Evolutionary conservation across 2,329 filamentous ascomycete genomes (phyloP).

Genomic region (Calonectria pseudoreteaudii): DNA sequence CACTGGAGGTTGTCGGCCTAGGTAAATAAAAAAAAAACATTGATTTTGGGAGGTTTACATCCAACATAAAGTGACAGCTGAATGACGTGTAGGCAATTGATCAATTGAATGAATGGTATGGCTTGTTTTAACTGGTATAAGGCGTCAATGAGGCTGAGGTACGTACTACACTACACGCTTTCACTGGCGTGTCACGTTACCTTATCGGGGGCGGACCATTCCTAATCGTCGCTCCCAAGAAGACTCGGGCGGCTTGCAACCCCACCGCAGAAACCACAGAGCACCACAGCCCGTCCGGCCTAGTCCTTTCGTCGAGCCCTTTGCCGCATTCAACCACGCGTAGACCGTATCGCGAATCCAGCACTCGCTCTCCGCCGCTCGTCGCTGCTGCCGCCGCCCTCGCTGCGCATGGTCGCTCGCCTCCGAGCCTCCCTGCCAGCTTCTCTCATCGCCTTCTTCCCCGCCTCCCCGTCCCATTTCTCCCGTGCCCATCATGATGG

Average conservation of each 20-base stretch:
- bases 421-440: conserved; percentile 38
- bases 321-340: neutral
- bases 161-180: conserved; percentile 19
- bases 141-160: conserved; percentile 9
- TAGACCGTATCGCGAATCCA: conserved; percentile 5
- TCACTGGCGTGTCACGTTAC: conserved; percentile 40
- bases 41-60: neutral
- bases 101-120: neutral
- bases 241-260: conserved; percentile 28
- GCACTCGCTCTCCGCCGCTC: neutral
- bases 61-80: conserved; percentile 10
- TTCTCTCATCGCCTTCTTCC: conserved; percentile 11
- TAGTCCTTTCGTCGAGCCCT: conserved; percentile 3
- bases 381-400: conserved; percentile 14
- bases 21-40: conserved; percentile 3
- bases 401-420: conserved; percentile 46
- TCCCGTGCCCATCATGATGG: conserved; percentile 70
- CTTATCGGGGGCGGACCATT: conserved; percentile 25
- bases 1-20: neutral
- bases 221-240: conserved; percentile 19
- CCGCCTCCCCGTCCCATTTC: neutral
- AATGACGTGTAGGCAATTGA: conserved; percentile 13
- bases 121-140: neutral
- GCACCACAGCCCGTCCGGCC: conserved; percentile 14
- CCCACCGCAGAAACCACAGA: conserved; percentile 24